Evolutionary conservation across 2,329 filamentous ascomycete species (phyloP), one percentile per base, ranked within the genome.

Genomic region (Hymenoscyphus scutula): DNA sequence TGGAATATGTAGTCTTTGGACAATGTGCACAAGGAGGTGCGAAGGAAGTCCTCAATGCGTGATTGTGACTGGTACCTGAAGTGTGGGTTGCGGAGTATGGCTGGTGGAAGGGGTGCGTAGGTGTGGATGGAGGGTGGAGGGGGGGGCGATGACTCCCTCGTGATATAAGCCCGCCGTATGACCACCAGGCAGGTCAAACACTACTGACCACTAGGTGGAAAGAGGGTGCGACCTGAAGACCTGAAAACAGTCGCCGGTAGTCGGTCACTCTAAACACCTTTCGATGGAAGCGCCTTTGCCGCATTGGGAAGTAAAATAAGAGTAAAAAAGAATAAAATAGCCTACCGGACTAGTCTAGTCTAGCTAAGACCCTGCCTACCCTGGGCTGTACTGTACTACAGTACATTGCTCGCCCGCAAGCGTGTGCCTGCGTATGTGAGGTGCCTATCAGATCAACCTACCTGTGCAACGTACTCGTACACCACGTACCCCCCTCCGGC

Each of bases 101-200:
- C 27, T 29, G 27, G 27, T 29, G 27, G 27, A n/a, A 10, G 53
- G 30, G 19, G 32, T 29, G n/a, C 32, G 13, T 56, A 10, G 53
- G 30, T 34, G 32, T 29, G n/a, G 55, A 19, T 56, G 29, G 55
- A n/a, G n/a, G 53, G 30, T 29, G n/a, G 55, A 19, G 55, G 17
- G 30, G 45, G 45, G n/a, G 48, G 32, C 53, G 53, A 61, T 61
- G 59, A 61, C 59, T 61, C 59, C 53, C 59, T 57, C 59, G 59
- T 61, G 59, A 61, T 61, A 61, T 53, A 61, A 61, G 59, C 45
- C 45, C 59, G 53, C 59, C 59, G 59, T 34, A 61, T 61, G 59
- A 61, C 59, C 59, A 38, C 38, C 17, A 32, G n/a, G 37, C n/a
- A 57, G 15, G 23, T 3, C 25, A 32, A 38, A 29, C 23, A 48